phyloP scores from a whole-genome alignment of 148 eudicot species.

The Diospyros kaki region DNA sequence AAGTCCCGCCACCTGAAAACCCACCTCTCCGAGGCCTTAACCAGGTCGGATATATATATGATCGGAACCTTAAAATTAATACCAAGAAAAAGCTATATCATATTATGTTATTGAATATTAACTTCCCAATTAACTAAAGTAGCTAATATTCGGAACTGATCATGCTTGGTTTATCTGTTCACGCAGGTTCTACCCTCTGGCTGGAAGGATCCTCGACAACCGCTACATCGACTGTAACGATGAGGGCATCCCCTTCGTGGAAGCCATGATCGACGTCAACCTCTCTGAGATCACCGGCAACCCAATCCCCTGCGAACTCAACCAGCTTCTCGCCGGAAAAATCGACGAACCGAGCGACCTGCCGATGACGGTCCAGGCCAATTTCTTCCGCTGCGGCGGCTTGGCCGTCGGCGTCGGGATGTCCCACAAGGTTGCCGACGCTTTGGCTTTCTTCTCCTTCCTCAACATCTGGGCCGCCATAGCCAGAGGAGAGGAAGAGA shows the following conservation, averaged over 20 bases:
- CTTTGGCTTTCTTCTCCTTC: conserved; percentile 17
- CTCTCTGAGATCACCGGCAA: conserved; percentile 15
- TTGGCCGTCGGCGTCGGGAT: conserved; percentile 16
- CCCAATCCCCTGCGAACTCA: conserved; percentile 21
- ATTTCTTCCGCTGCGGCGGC: conserved; percentile 30
- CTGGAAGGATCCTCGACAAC: conserved; percentile 36
- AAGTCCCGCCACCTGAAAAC: conserved; percentile 20
- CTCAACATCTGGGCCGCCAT: conserved; percentile 30
- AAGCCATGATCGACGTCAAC: conserved; percentile 20
- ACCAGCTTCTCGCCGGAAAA: conserved; percentile 28
- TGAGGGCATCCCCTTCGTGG: conserved; percentile 29
- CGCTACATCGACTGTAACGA: conserved; percentile 38
- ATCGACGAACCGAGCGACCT: conserved; percentile 15
- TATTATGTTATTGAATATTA: too few species aligned
- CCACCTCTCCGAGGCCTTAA: conserved; percentile 30
- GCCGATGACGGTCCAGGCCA: conserved; percentile 24
- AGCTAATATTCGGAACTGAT: too few species aligned
- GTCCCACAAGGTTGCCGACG: conserved; percentile 35
- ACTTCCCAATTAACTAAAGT: too few species aligned
- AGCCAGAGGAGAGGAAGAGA: conserved; percentile 6
- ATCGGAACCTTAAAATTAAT: too few species aligned
- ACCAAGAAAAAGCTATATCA: too few species aligned
- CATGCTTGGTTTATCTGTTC: too few species aligned
- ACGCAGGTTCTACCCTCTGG: conserved; percentile 39
- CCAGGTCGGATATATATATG: not conserved